A percentile compares a stretch with the other conserved stretches of the same genome.
phyloP scores from a whole-genome alignment of 164 flowering plant genomes.

The Tetrastigma voinierianum region DNA sequence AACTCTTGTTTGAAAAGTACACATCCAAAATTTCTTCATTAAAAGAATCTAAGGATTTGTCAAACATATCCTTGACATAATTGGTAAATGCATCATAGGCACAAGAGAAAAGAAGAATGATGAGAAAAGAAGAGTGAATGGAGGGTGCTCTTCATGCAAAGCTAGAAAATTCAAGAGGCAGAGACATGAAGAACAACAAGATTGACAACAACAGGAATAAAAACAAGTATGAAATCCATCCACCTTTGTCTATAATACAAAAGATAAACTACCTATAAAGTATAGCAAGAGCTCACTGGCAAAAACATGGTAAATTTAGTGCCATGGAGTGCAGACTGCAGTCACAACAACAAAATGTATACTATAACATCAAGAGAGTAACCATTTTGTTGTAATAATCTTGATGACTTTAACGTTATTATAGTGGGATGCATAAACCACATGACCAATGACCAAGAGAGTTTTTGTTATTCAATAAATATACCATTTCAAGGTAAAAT shows the following conservation, averaged over 20 bases:
- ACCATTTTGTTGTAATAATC: slow-evolving; percentile 2
- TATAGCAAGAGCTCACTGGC: slow-evolving; percentile 2
- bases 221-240: too few species aligned
- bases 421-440: slow-evolving; percentile 26
- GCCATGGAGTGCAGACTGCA: too few species aligned
- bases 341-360: too few species aligned
- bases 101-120: slow-evolving; percentile 3
- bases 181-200: neutral
- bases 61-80: slow-evolving; percentile 2
- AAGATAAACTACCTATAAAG: neutral
- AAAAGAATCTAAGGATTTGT: too few species aligned
- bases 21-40: slow-evolving; percentile 6
- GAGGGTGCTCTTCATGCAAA: slow-evolving; percentile 11
- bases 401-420: slow-evolving; percentile 9
- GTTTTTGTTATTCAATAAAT: slow-evolving; percentile 2
- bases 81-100: slow-evolving; percentile 12
- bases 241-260: slow-evolving; percentile 1
- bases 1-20: slow-evolving; percentile 8
- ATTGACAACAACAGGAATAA: neutral
- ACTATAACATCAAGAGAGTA: slow-evolving; percentile 2
- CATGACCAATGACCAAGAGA: slow-evolving; percentile 12
- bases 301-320: neutral
- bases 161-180: neutral
- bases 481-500: slow-evolving; percentile 7
- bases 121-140: slow-evolving; percentile 2